Conservation (phyloP, 805 yeast genomes). For the Priceomyces medius region DNA sequence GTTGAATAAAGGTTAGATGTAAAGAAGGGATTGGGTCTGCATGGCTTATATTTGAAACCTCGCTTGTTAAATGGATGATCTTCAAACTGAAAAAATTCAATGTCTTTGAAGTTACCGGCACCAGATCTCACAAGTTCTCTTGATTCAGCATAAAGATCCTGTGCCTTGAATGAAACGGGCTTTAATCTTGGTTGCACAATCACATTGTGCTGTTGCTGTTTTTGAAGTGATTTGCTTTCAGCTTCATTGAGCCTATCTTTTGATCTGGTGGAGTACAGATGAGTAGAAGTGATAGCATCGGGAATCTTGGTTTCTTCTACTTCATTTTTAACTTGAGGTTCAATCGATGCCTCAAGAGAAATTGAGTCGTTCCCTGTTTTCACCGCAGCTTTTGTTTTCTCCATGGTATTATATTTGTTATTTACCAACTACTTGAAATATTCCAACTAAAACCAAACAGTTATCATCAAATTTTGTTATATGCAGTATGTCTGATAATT, state of each 20-base stretch:
- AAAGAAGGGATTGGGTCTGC: conserved; percentile 67
- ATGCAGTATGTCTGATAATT: too few species aligned
- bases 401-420: too few species aligned
- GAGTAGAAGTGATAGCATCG: conserved; percentile 8
- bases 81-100: conserved; percentile 49
- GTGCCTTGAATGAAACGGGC: conserved; percentile 29
- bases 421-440: too few species aligned
- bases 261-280: conserved; percentile 24
- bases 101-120: conserved; percentile 12
- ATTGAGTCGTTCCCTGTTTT: not conserved
- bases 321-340: conserved; percentile 17
- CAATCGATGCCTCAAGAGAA: conserved; percentile 14
- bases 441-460: too few species aligned
- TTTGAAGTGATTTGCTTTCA: conserved; percentile 19
- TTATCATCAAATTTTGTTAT: too few species aligned
- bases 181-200: conserved; percentile 35
- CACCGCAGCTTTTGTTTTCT: not conserved
- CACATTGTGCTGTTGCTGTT: conserved; percentile 29
- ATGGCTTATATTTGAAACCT: conserved; percentile 78
- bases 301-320: not conserved
- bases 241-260: conserved; percentile 21
- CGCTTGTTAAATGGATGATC: conserved; percentile 79
- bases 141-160: conserved; percentile 13
- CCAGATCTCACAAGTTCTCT: conserved; percentile 4
- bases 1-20: conserved; percentile 61